A percentile compares a stretch with the other conserved stretches of the same genome.
phyloP scores from a whole-genome alignment of 768 basidiomycete species.

The Russula virescens region DNA sequence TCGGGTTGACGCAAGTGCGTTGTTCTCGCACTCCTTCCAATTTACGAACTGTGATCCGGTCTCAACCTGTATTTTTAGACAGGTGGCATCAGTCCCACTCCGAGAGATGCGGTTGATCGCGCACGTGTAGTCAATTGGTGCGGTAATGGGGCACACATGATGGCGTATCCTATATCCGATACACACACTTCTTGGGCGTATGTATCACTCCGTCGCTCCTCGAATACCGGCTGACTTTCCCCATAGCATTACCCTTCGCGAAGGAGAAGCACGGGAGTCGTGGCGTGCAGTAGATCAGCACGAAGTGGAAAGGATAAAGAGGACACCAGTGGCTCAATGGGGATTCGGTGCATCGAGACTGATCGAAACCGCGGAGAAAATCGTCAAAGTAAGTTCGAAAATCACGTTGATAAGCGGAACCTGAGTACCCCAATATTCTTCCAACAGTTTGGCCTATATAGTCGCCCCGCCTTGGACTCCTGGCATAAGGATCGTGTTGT shows the following conservation, averaged over 20 bases:
- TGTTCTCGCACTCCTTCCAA: background rate
- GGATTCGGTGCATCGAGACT: slow-evolving; percentile 28
- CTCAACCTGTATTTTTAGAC: slow-evolving; percentile 27
- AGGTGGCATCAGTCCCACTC: slow-evolving; percentile 33
- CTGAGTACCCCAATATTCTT: background rate
- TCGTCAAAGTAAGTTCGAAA: slow-evolving; percentile 30
- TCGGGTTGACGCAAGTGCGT: slow-evolving; percentile 37
- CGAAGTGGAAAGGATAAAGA: slow-evolving; percentile 26
- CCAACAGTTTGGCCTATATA: slow-evolving; percentile 39
- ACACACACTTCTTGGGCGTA: slow-evolving; percentile 36
- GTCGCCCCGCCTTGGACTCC: slow-evolving; percentile 36
- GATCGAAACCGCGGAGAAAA: slow-evolving; percentile 25
- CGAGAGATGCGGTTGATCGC: slow-evolving; percentile 20
- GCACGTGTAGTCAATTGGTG: slow-evolving; percentile 33
- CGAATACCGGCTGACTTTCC: background rate
- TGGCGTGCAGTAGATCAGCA: slow-evolving; percentile 37
- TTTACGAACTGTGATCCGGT: background rate
- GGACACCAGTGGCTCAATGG: slow-evolving; percentile 26
- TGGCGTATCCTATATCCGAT: slow-evolving; percentile 34
- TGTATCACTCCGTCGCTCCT: slow-evolving; percentile 9
- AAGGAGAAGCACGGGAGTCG: slow-evolving; percentile 37
- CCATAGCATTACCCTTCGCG: slow-evolving; percentile 33
- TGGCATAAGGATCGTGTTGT: slow-evolving; percentile 41
- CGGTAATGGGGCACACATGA: slow-evolving; percentile 35
- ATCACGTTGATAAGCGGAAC: background rate